These are phyloP conservation scores for Apiospora malaysiana DNA, from an alignment of 2,329 filamentous ascomycete species.

Conservation along the genomic window DNA sequence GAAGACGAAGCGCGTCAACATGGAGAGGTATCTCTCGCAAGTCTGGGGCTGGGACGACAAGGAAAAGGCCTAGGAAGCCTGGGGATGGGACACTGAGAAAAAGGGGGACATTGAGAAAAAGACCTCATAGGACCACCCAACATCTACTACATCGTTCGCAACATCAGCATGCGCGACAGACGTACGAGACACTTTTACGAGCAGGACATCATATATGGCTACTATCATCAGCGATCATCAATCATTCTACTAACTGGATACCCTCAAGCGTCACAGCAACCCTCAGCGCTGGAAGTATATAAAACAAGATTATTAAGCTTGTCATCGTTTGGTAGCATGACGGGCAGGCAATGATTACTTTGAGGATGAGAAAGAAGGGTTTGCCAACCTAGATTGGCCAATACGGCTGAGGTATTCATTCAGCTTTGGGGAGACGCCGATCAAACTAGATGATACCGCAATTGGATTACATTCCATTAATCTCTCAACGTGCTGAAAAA, in stretches of 20 bases:
- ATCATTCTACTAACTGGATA: slow-evolving; percentile 11
- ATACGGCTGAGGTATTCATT: background rate
- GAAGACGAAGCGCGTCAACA: slow-evolving; percentile 94
- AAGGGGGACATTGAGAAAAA: slow-evolving; percentile 64
- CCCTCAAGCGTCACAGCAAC: background rate
- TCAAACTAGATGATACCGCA: background rate
- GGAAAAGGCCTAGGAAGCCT: slow-evolving; percentile 63
- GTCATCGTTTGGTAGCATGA: background rate
- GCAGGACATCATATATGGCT: background rate
- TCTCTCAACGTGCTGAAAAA: background rate
- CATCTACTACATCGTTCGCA: background rate
- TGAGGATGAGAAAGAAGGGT: background rate
- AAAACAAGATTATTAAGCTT: background rate
- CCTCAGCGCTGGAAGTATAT: background rate
- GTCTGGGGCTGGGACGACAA: slow-evolving; percentile 96
- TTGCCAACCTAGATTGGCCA: background rate
- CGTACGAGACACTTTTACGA: background rate
- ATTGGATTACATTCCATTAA: background rate
- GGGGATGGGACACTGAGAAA: slow-evolving; percentile 82
- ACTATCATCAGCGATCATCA: slow-evolving; percentile 12
- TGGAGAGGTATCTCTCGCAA: slow-evolving; percentile 89
- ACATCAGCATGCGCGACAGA: background rate
- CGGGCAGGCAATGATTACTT: background rate
- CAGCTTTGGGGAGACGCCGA: background rate
- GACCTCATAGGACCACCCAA: background rate